A percentile compares a stretch with the other conserved stretches of the same genome.
Conservation (phyloP, 495 filamentous ascomycete genomes). For the Xylaria bambusicola region DNA sequence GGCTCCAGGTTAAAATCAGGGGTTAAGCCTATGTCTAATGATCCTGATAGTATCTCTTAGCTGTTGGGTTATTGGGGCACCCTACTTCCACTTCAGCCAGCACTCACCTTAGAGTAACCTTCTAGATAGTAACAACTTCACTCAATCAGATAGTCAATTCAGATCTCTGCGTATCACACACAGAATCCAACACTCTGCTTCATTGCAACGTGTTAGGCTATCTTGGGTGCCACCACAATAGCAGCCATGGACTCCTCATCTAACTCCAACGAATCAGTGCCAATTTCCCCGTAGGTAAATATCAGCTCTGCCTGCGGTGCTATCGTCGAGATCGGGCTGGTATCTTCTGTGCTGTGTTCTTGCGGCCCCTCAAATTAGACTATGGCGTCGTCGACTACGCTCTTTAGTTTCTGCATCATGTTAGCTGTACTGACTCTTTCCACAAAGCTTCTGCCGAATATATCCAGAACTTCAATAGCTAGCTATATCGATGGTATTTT, state of each 20-base stretch:
- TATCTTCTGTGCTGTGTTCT: too few relatives aligned
- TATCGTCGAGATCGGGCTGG: too few relatives aligned
- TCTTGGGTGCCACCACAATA: too few relatives aligned
- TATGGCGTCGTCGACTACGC: conserved; percentile 13
- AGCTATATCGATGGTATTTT: not conserved
- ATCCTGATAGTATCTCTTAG: conserved; percentile 18
- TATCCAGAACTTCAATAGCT: conserved; percentile 46
- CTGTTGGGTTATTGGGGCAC: too few relatives aligned
- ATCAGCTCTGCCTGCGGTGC: too few relatives aligned
- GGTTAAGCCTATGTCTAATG: conserved; percentile 22
- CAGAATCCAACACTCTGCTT: too few relatives aligned
- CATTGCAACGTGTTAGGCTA: too few relatives aligned
- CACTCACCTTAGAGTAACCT: too few relatives aligned
- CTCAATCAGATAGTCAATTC: too few relatives aligned
- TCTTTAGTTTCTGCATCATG: conserved; percentile 33
- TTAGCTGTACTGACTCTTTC: conserved; percentile 46
- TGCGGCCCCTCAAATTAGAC: not conserved
- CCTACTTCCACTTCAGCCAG: too few relatives aligned
- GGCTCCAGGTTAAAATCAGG: not conserved
- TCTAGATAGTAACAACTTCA: too few relatives aligned
- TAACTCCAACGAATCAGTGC: conserved; percentile 3
- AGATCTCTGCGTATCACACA: too few relatives aligned
- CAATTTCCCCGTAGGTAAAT: not conserved
- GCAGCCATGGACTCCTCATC: conserved; percentile 20
- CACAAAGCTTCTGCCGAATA: conserved; percentile 46